Percentiles rank a stretch among this genome's conserved stretches.
These are phyloP conservation scores for Scedosporium minutisporum DNA, from an alignment of 2,329 filamentous ascomycete species.

Conservation along the genomic window DNA sequence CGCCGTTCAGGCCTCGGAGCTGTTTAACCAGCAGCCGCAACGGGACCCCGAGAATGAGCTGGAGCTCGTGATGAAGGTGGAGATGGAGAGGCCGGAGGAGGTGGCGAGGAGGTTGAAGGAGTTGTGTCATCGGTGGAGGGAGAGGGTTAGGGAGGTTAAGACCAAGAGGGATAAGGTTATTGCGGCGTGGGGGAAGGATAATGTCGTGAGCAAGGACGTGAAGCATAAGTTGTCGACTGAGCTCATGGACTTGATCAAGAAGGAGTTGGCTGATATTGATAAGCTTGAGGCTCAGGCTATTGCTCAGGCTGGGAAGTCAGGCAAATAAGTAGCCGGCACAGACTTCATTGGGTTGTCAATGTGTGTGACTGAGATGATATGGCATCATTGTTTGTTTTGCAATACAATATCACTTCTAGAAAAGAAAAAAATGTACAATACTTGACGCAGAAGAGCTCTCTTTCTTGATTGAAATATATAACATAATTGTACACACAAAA, in stretches of 20 bases:
- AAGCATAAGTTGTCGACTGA: constrained; percentile 37
- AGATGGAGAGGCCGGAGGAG: constrained; percentile 41
- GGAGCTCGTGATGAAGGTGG: constrained; percentile 44
- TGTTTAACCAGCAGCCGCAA: constrained; percentile 54
- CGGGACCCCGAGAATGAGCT: constrained; percentile 47
- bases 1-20: constrained; percentile 40
- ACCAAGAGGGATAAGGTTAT: constrained; percentile 38
- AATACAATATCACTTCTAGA: background rate
- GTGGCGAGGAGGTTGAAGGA: constrained; percentile 33
- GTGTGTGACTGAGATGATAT: background rate
- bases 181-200: constrained; percentile 37
- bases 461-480: background rate
- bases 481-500: background rate
- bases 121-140: constrained; percentile 39
- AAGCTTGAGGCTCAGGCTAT: constrained; percentile 38
- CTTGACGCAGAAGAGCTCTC: background rate
- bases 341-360: background rate
- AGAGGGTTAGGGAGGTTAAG: constrained; percentile 36
- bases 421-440: background rate
- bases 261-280: constrained; percentile 42
- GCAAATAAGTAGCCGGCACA: background rate
- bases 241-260: constrained; percentile 41
- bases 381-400: background rate
- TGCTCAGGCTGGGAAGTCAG: constrained; percentile 26
- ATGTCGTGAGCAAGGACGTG: constrained; percentile 34